Evolutionary conservation across 2,329 filamentous ascomycete genomes (phyloP).

Genomic region (Pseudogymnoascus sp.): DNA sequence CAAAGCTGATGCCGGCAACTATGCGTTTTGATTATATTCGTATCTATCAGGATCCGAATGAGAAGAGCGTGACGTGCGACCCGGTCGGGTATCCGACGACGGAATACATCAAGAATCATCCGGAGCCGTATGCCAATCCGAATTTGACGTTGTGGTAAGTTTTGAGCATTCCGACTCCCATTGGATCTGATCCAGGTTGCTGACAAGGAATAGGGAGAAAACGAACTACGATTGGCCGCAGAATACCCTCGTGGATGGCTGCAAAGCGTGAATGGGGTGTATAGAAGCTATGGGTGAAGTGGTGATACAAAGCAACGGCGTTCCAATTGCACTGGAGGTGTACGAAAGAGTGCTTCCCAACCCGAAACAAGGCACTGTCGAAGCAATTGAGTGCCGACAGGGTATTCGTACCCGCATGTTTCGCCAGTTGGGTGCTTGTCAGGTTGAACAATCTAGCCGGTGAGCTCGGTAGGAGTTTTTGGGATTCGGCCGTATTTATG

Average conservation of each 20-base stretch:
- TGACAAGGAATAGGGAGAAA: constrained; percentile 30
- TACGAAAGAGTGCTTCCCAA: not conserved
- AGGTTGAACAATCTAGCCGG: not conserved
- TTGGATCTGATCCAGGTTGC: constrained; percentile 14
- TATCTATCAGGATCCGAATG: constrained; percentile 58
- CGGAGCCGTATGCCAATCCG: constrained; percentile 53
- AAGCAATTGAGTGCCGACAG: not conserved
- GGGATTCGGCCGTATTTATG: not conserved
- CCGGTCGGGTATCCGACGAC: constrained; percentile 61
- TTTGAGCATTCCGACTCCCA: not conserved
- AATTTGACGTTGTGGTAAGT: constrained; percentile 58
- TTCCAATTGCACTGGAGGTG: not conserved
- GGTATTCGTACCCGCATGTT: not conserved
- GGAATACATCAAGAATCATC: constrained; percentile 56
- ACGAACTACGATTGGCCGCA: constrained; percentile 53
- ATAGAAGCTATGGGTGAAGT: not conserved
- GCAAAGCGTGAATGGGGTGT: constrained; percentile 25
- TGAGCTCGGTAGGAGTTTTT: not conserved
- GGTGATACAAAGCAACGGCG: not conserved
- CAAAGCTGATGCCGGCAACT: constrained; percentile 49
- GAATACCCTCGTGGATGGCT: constrained; percentile 54
- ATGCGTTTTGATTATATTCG: constrained; percentile 65
- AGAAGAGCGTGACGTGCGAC: constrained; percentile 57
- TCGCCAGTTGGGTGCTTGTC: not conserved
- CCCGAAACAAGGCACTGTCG: not conserved